Percentiles rank a stretch among this genome's conserved stretches.
phyloP scores from a whole-genome alignment of 108 stramenopile species.

The Fragilaria radians region DNA sequence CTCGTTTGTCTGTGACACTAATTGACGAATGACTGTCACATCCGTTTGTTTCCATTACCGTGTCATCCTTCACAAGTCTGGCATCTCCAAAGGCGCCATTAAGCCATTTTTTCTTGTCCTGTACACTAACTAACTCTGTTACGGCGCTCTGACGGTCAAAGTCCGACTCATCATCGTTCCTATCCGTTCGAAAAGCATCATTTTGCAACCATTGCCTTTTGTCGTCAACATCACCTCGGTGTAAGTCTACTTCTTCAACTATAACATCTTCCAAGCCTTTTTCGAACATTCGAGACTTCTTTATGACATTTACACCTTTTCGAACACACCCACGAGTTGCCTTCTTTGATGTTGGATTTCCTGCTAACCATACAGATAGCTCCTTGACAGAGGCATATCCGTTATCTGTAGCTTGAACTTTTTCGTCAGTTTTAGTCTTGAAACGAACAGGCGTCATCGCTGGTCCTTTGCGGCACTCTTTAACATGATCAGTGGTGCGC shows the following conservation, averaged over 20 bases:
- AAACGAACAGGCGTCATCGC: constrained; percentile 12
- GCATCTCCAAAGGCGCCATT: constrained; percentile 21
- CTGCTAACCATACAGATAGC: constrained; percentile 68
- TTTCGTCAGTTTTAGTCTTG: constrained; percentile 17
- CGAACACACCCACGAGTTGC: constrained; percentile 51
- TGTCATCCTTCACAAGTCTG: neutral
- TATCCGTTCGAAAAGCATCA: constrained; percentile 15
- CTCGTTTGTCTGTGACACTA: constrained; percentile 61
- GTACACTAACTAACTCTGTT: constrained; percentile 15
- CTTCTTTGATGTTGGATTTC: constrained; percentile 65
- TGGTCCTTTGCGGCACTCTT: neutral
- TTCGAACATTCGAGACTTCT: constrained; percentile 67
- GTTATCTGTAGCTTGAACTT: constrained; percentile 66
- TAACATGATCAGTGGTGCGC: neutral
- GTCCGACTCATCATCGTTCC: constrained; percentile 5
- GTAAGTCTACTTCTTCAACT: constrained; percentile 31
- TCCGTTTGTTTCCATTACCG: neutral
- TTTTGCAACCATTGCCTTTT: constrained; percentile 23
- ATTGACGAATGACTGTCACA: constrained; percentile 11
- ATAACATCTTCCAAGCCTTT: constrained; percentile 35
- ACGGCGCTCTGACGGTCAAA: constrained; percentile 8
- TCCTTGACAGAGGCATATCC: constrained; percentile 66
- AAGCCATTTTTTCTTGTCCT: constrained; percentile 35
- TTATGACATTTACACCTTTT: constrained; percentile 55
- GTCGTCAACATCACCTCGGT: constrained; percentile 22